These are phyloP conservation scores for Plasmodium gonderi DNA, from an alignment of 169 alveolate species.

Conservation along the genomic window DNA sequence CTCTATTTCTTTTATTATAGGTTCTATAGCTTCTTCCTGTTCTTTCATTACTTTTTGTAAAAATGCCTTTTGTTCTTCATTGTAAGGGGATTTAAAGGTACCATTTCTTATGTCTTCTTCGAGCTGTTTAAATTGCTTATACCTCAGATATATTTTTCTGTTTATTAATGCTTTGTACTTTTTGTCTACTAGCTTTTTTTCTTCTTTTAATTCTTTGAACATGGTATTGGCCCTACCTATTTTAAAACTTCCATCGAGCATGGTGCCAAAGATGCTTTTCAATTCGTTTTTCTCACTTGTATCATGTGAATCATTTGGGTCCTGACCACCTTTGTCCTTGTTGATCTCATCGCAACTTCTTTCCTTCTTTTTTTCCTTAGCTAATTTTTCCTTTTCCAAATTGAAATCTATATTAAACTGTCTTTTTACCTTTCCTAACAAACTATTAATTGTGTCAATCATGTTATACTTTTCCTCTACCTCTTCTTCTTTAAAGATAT, in stretches of 20 bases:
- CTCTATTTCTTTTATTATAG: conserved; percentile 77
- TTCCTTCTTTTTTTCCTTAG: not conserved
- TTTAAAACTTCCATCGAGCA: conserved; percentile 68
- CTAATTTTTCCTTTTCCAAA: conserved; percentile 26
- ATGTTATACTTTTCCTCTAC: conserved; percentile 69
- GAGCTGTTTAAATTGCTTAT: conserved; percentile 43
- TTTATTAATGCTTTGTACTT: conserved; percentile 35
- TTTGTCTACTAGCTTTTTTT: conserved; percentile 39
- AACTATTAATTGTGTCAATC: conserved; percentile 59
- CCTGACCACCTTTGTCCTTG: not conserved
- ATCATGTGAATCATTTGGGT: not conserved
- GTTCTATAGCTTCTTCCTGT: conserved; percentile 75
- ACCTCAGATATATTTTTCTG: conserved; percentile 28
- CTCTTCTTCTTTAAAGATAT: conserved; percentile 66
- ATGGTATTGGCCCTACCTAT: conserved; percentile 73
- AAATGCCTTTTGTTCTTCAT: conserved; percentile 78
- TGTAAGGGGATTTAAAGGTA: conserved; percentile 76
- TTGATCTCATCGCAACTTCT: not conserved
- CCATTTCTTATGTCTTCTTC: conserved; percentile 77
- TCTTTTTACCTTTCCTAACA: conserved; percentile 61
- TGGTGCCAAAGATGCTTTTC: conserved; percentile 33
- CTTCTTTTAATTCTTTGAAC: conserved; percentile 71
- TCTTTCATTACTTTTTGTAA: conserved; percentile 73
- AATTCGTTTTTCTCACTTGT: conserved; percentile 19
- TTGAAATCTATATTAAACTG: conserved; percentile 44